Evolutionary conservation across 2,329 filamentous ascomycete genomes (phyloP).

Genomic region (Hypoxylon sp.): DNA sequence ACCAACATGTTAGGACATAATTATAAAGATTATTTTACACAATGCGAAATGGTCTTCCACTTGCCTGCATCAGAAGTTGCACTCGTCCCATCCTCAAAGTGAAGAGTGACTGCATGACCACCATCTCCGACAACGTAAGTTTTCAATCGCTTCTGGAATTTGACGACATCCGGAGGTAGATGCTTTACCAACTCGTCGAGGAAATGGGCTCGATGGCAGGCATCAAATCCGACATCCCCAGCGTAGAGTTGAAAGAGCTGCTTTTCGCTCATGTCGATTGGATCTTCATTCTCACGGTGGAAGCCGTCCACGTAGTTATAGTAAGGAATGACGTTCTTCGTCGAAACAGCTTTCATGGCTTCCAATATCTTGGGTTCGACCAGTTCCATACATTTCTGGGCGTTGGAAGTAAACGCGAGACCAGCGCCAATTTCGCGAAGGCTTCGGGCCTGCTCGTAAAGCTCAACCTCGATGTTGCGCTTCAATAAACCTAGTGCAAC

Average conservation of each 20-base stretch:
- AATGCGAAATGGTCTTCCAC: neutral
- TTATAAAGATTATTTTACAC: no score
- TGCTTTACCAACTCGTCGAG: constrained; percentile 44
- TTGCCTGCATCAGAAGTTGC: constrained; percentile 33
- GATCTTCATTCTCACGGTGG: constrained; percentile 50
- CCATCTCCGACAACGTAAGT: constrained; percentile 41
- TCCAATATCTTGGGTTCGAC: constrained; percentile 47
- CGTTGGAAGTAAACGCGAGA: constrained; percentile 56
- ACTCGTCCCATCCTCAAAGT: constrained; percentile 40
- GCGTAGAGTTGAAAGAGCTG: constrained; percentile 43
- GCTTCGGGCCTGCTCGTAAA: constrained; percentile 53
- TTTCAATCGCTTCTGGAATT: constrained; percentile 44
- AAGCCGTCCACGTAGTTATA: constrained; percentile 45
- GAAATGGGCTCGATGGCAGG: constrained; percentile 46
- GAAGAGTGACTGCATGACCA: constrained; percentile 23
- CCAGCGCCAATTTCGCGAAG: constrained; percentile 56
- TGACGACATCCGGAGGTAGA: constrained; percentile 35
- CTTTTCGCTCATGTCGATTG: no score
- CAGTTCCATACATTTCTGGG: constrained; percentile 52
- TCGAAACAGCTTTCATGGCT: constrained; percentile 43
- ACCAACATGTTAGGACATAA: no score
- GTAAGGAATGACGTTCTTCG: constrained; percentile 22
- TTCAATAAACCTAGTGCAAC: constrained; percentile 54
- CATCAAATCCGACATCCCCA: constrained; percentile 46
- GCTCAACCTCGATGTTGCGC: constrained; percentile 48